Conservation (phyloP, 2,329 filamentous ascomycete species). For the Exophiala alcalophila region DNA sequence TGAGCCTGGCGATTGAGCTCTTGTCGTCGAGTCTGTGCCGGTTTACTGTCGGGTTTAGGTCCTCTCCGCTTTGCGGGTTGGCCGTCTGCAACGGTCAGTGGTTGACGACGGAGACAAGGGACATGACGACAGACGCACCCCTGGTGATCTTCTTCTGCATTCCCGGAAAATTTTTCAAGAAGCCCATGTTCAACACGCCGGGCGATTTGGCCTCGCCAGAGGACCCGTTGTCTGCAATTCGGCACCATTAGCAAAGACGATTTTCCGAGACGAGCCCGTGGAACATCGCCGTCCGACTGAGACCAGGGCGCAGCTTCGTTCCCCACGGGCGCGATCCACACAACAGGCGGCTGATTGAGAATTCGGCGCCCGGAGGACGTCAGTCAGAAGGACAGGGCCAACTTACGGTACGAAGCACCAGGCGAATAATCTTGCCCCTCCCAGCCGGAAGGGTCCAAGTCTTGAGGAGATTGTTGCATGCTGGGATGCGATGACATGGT, state of each 20-base stretch:
- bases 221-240: slow-evolving; percentile 18
- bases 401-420: slow-evolving; percentile 18
- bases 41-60: slow-evolving; percentile 94
- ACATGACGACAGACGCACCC: slow-evolving; percentile 50
- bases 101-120: neutral
- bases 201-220: slow-evolving; percentile 19
- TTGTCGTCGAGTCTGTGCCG: slow-evolving; percentile 84
- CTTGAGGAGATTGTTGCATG: slow-evolving; percentile 19
- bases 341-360: no score
- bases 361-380: no score
- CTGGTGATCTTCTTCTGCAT: slow-evolving; percentile 70
- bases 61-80: slow-evolving; percentile 84
- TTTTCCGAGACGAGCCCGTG: no score
- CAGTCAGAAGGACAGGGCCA: neutral
- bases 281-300: no score
- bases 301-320: no score
- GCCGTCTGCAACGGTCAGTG: slow-evolving; percentile 58
- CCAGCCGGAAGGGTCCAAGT: slow-evolving; percentile 22
- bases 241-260: no score
- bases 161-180: slow-evolving; percentile 64
- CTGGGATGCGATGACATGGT: slow-evolving; percentile 18
- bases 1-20: slow-evolving; percentile 95
- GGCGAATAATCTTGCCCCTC: slow-evolving; percentile 22
- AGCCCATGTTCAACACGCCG: slow-evolving; percentile 51
- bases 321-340: no score